Evolutionary conservation across 768 basidiomycete species (phyloP).

Genomic region (Termitomyces sp.): DNA sequence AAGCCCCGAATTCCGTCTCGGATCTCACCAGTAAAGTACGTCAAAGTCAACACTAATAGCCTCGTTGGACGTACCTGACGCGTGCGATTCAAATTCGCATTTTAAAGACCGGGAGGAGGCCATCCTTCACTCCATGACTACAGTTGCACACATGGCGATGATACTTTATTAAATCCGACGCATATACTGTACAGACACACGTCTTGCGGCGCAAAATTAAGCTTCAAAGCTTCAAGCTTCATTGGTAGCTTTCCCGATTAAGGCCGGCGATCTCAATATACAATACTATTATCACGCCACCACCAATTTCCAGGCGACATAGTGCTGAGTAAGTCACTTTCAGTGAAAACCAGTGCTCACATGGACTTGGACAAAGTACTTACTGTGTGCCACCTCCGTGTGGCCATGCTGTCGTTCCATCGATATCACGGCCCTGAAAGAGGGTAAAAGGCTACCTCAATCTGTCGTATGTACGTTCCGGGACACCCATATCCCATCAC

Average conservation of each 20-base stretch:
- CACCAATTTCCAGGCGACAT: neutral
- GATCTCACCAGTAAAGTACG: neutral
- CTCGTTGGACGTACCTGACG: neutral
- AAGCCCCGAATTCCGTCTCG: neutral
- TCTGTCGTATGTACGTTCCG: conserved; percentile 2
- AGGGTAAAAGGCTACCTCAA: conserved; percentile 2
- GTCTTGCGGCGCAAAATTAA: conserved; percentile 2
- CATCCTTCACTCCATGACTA: neutral
- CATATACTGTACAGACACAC: conserved; percentile 1
- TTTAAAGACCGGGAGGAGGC: conserved; percentile 1
- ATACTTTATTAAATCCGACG: neutral
- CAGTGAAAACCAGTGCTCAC: neutral
- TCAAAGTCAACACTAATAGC: neutral
- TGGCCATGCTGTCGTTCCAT: conserved; percentile 8
- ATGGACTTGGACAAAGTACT: neutral
- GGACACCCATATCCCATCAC: conserved; percentile 8
- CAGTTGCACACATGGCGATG: neutral
- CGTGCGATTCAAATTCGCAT: neutral
- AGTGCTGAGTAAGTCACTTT: neutral
- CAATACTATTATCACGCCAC: conserved; percentile 12
- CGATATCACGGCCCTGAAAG: conserved; percentile 7
- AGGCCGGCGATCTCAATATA: conserved; percentile 9
- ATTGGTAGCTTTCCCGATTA: conserved; percentile 6
- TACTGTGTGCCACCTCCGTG: conserved; percentile 6
- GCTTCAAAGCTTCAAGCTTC: neutral